Base-by-base conservation (phyloP, 805 yeast genomes). In the Candida incommunis region DNA sequence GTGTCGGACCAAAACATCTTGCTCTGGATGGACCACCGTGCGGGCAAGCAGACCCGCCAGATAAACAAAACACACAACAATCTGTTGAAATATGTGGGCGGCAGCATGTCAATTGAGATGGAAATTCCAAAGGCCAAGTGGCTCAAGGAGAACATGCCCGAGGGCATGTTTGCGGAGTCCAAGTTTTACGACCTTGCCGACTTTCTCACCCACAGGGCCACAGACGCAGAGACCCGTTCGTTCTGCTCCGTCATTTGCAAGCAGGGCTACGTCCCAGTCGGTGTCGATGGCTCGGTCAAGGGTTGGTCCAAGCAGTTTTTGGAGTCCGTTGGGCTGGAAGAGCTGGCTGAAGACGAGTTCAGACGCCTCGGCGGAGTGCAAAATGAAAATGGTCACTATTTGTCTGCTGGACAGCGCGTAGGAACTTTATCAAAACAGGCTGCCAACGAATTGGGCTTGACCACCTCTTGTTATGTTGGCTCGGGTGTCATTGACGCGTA, bases 11-110 rank as follows among this genome's bases (percentile, higher is more conserved):
- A 88, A 59, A 87, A 92, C 63, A 80, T 92, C 55, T 78, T 92
- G 44, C 65, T 92, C 50, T 92, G 98, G 98, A 90, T 92, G 97
- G 98, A 92, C 66, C 98, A 92, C 63, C 75, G 98, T 51, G 96
- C 97, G 0, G 79, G 72, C 15, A 67, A 69, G 4, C 96, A 90
- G 60, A 87, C 96, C 13, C 67, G 76, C 46, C 74, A 68, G 46
- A 87, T 92, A 61, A 90, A 90, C 63, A 75, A 80, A 37, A 82
- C 95, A 0, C 72, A 74, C 27, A 94, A 86, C 58, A 76, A 75
- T 57, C 76, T 84, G 47, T 71, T 92, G 57, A 82, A 84, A 60
- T 92, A 85, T 60, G 97, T 92, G 18, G 98, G 98, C 48, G 97
- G 97, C 18, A 80, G 79, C 55, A 90, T 92, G 96, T 87, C 96